A percentile compares a stretch with the other conserved stretches of the same genome.
phyloP scores from a whole-genome alignment of 192 early-diverging fungal species.

The Entomortierella chlamydospora region DNA sequence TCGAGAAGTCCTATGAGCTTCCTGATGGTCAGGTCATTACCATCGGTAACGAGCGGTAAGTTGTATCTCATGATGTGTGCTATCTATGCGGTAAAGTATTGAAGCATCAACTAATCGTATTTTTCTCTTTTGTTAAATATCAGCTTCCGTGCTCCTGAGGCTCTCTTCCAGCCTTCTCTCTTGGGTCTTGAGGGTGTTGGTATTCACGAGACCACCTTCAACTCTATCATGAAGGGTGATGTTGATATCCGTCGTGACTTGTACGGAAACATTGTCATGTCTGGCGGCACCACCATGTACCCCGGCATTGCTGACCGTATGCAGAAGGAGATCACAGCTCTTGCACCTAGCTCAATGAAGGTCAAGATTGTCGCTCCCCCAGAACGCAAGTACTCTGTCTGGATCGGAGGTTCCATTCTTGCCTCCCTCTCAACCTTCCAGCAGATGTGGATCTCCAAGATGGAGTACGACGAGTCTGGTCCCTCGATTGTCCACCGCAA shows the following conservation, averaged over 20 bases:
- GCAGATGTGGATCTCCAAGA: conserved; percentile 99
- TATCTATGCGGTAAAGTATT: neutral
- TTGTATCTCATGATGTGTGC: conserved; percentile 9
- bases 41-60: conserved; percentile 91
- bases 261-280: conserved; percentile 96
- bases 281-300: conserved; percentile 98
- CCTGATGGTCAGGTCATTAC: conserved; percentile 99
- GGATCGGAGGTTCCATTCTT: conserved; percentile 98
- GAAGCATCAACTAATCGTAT: no score
- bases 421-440: conserved; percentile 99
- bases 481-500: conserved; percentile 98
- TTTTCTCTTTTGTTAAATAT: neutral
- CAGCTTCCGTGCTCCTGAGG: conserved; percentile 95
- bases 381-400: conserved; percentile 99
- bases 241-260: conserved; percentile 96
- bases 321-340: conserved; percentile 96
- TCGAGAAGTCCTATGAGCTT: conserved; percentile 98
- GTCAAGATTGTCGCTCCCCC: conserved; percentile 99
- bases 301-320: conserved; percentile 97
- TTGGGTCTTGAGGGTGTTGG: conserved; percentile 90
- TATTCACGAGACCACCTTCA: conserved; percentile 98
- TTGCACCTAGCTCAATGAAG: conserved; percentile 96
- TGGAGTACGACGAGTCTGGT: conserved; percentile 98
- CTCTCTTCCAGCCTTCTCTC: conserved; percentile 96
- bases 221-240: conserved; percentile 98